Evolutionary conservation across 2,329 filamentous ascomycete genomes (phyloP), one percentile per base, ranked within the genome.

Genomic region (Cladosporium sp.): DNA sequence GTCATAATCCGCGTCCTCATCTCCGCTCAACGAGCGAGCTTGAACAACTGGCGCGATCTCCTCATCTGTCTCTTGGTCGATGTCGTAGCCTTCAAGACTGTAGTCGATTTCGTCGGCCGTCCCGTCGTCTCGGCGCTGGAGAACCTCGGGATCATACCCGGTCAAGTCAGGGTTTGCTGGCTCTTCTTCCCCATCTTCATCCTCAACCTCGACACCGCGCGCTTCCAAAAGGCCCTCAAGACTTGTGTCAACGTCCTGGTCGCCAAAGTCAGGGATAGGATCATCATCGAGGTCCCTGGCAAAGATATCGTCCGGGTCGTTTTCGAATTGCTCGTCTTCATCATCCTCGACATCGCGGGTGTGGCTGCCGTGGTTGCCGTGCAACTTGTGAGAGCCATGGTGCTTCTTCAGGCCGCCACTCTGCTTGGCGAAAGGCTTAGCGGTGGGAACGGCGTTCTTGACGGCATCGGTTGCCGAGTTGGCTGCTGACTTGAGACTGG

Each of bases 71-170:
- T 32, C 66, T 2, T 24, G 6, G 18, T 65, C 36, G 24, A 51
- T 8, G 47, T 60, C 36, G 36, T 60, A 61, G 44, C 55, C 62
- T 32, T 59, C 62, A 34, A 65, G 66, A 2, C 34, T 58, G 49
- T 64, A 55, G 3, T 65, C 51, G n/a, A 58, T 44, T 14, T 54
- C 41, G 7, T 58, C 30, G n/a, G 26, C 55, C 6, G 62, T 28
- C 7, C 44, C 52, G 12, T 64, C 60, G 34, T 14, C 30, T 34
- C 60, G 49, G 34, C 60, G 49, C n/a, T 41, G 60, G 21, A 54
- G 60, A 36, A 41, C 14, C 21, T 49, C 52, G 1, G 14, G n/a
- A 26, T 62, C 59, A 15, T 52, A 52, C 14, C 59, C 32, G 1
- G 30, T 6, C 12, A 54, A 30, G 32, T 38, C 59, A 3, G 24